Percentiles rank a stretch among this genome's conserved stretches.
Evolutionary conservation across 2,329 filamentous ascomycete species (phyloP).

Genomic region (Diaporthe amygdali): DNA sequence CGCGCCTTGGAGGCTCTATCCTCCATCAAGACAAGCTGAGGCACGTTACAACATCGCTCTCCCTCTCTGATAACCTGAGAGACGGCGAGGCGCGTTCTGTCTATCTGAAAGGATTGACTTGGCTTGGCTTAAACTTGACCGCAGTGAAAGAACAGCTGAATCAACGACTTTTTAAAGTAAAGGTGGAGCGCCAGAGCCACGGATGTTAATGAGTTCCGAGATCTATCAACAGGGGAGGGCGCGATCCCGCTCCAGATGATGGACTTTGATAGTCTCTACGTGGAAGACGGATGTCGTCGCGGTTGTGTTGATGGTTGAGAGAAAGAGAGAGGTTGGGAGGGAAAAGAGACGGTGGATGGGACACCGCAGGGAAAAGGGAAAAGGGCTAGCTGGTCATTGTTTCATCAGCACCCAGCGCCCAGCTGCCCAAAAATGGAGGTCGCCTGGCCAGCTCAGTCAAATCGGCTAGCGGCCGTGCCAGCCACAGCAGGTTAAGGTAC

Average conservation of each 20-base stretch:
- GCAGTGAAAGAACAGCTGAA: constrained; percentile 19
- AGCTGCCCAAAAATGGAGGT: constrained; percentile 15
- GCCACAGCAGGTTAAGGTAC: background rate
- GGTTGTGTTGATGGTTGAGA: constrained; percentile 33
- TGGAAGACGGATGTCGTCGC: constrained; percentile 18
- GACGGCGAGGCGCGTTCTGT: constrained; percentile 21
- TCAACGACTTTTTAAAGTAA: constrained; percentile 14
- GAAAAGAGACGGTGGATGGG: constrained; percentile 29
- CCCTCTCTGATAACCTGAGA: constrained; percentile 12
- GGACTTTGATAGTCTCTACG: constrained; percentile 19
- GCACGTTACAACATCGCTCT: constrained; percentile 24
- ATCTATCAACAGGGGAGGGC: constrained; percentile 11
- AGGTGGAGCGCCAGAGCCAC: constrained; percentile 14
- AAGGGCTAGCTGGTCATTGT: constrained; percentile 20
- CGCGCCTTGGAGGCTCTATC: constrained; percentile 22
- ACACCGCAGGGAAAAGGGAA: constrained; percentile 19
- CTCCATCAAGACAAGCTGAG: constrained; percentile 25
- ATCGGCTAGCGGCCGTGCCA: constrained; percentile 12
- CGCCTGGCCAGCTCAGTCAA: constrained; percentile 4
- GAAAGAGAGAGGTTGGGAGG: constrained; percentile 14
- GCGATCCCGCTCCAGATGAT: constrained; percentile 12
- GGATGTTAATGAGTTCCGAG: background rate
- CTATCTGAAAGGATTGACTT: constrained; percentile 23
- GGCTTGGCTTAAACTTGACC: constrained; percentile 12
- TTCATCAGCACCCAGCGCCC: constrained; percentile 21